These are phyloP conservation scores for Podospora sp. DNA, from an alignment of 495 filamentous ascomycete species.

Conservation along the genomic window DNA sequence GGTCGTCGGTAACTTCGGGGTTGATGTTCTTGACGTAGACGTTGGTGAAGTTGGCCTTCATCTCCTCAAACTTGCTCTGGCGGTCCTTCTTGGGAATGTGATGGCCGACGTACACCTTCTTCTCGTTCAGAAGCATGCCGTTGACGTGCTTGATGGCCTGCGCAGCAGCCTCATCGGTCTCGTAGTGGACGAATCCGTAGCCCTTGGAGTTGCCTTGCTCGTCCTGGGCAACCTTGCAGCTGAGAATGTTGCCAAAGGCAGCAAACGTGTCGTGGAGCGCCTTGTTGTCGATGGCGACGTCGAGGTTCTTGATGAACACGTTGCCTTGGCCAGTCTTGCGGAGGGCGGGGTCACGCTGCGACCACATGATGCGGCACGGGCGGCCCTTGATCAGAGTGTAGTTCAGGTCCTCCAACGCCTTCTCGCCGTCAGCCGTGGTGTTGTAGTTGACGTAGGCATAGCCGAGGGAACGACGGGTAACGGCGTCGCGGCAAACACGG, in stretches of 20 bases:
- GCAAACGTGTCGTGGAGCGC: slow-evolving; percentile 99
- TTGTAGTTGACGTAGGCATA: slow-evolving; percentile 99
- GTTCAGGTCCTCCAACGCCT: slow-evolving; percentile 98
- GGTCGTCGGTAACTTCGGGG: slow-evolving; percentile 82
- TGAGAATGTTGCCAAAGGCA: slow-evolving; percentile 98
- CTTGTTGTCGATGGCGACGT: slow-evolving; percentile 99
- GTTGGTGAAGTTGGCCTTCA: slow-evolving; percentile 99
- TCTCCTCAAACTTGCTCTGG: slow-evolving; percentile 99
- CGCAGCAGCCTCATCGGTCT: slow-evolving; percentile 95
- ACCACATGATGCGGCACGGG: slow-evolving; percentile 99
- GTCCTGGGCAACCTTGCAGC: slow-evolving; percentile 99
- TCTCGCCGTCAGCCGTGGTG: slow-evolving; percentile 92
- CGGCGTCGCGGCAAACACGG: slow-evolving; percentile 98
- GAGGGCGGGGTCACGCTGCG: slow-evolving; percentile 96
- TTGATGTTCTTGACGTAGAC: slow-evolving; percentile 99
- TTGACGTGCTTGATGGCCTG: slow-evolving; percentile 99
- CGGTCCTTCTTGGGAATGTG: slow-evolving; percentile 99
- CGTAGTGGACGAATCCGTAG: slow-evolving; percentile 99
- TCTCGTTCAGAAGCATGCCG: slow-evolving; percentile 99
- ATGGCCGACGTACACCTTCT: slow-evolving; percentile 99
- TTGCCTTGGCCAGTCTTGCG: slow-evolving; percentile 99
- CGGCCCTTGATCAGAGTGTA: slow-evolving; percentile 99
- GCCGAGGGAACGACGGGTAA: slow-evolving; percentile 96
- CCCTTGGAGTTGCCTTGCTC: slow-evolving; percentile 95
- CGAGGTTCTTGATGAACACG: slow-evolving; percentile 99